phyloP scores from a whole-genome alignment of 805 yeast genomes.

The Hanseniaspora lachancei region DNA sequence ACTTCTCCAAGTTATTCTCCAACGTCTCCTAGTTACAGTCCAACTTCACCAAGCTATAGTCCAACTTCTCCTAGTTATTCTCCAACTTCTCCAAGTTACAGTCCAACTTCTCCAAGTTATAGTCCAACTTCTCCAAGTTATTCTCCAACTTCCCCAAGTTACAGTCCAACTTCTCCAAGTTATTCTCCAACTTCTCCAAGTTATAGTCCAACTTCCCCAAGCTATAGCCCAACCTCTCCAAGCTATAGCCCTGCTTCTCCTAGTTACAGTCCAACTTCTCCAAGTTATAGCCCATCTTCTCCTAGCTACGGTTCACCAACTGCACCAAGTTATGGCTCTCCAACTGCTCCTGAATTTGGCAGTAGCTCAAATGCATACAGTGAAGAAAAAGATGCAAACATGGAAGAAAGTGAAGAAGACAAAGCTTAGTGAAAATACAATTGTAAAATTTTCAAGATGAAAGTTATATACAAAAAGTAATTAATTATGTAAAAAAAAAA shows the following conservation, averaged over 20 bases:
- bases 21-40: conserved; percentile 61
- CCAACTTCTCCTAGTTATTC: conserved; percentile 44
- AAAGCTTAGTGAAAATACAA: not conserved
- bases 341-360: conserved; percentile 37
- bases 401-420: conserved; percentile 15
- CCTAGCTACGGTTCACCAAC: conserved; percentile 37
- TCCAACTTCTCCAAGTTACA: conserved; percentile 70
- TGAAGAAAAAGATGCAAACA: conserved; percentile 16
- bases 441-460: not conserved
- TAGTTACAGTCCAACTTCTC: conserved; percentile 51
- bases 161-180: conserved; percentile 37
- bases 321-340: conserved; percentile 34
- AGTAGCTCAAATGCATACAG: conserved; percentile 45
- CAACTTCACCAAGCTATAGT: conserved; percentile 57
- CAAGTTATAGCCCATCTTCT: conserved; percentile 50
- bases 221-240: conserved; percentile 38
- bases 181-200: conserved; percentile 55
- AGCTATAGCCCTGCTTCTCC: conserved; percentile 38
- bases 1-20: conserved; percentile 60
- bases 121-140: conserved; percentile 51
- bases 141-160: conserved; percentile 43
- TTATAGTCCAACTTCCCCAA: conserved; percentile 44
- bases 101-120: conserved; percentile 63
- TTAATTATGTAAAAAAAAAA: not conserved
- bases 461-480: conserved; percentile 6